These are phyloP conservation scores for Colletotrichum sp. DNA, from an alignment of 2,329 filamentous ascomycete genomes.

Conservation along the genomic window DNA sequence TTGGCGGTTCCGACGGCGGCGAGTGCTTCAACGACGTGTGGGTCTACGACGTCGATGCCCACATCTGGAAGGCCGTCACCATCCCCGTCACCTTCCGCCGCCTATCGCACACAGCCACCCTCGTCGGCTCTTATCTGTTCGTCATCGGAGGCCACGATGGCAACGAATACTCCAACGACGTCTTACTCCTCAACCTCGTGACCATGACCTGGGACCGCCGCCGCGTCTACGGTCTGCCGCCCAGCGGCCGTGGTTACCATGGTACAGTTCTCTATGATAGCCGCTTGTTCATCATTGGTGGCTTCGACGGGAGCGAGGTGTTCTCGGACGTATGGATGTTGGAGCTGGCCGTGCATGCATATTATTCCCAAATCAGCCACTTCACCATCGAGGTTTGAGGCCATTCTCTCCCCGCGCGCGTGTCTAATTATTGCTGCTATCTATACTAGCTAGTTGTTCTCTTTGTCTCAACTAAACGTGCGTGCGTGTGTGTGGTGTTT, in stretches of 20 bases:
- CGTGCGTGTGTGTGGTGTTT: not conserved
- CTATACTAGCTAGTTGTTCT: not conserved
- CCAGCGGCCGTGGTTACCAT: conserved; percentile 70
- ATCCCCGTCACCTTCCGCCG: conserved; percentile 68
- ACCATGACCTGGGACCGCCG: conserved; percentile 77
- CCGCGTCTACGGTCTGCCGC: conserved; percentile 67
- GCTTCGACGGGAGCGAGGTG: conserved; percentile 71
- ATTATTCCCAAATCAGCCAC: conserved; percentile 77
- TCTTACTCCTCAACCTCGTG: conserved; percentile 71
- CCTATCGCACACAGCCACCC: conserved; percentile 71
- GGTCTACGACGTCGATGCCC: conserved; percentile 72
- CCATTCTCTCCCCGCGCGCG: not conserved
- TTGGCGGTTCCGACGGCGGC: conserved; percentile 71
- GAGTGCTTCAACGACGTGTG: conserved; percentile 78
- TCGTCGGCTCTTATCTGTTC: conserved; percentile 74
- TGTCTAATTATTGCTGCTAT: not conserved
- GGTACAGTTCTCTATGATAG: conserved; percentile 70
- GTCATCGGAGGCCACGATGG: conserved; percentile 75
- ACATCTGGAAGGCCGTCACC: conserved; percentile 62
- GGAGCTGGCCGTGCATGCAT: conserved; percentile 72
- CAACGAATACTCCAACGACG: conserved; percentile 72
- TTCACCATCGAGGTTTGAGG: conserved; percentile 70
- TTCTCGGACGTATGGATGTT: conserved; percentile 72
- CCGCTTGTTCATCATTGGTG: conserved; percentile 67
- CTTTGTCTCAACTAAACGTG: not conserved